Percentiles rank a stretch among this genome's conserved stretches.
Evolutionary conservation across 805 yeast genomes (phyloP).

Genomic region (Yarrowia sp.): DNA sequence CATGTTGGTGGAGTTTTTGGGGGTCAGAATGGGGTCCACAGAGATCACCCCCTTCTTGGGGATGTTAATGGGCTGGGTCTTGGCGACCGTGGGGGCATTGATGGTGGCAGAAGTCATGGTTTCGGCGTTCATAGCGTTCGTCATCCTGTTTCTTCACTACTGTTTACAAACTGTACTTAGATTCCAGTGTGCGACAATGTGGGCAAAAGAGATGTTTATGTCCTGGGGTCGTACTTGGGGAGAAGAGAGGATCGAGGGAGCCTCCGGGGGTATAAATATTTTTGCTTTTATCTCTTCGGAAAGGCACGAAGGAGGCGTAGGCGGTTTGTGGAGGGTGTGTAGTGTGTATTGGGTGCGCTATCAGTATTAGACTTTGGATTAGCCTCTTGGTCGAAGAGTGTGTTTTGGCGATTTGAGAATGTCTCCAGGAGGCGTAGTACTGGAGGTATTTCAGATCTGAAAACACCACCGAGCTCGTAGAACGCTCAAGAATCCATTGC

Average conservation of each 20-base stretch:
- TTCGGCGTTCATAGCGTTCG: slow-evolving; percentile 17
- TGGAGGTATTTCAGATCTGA: not conserved
- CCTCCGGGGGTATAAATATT: slow-evolving; percentile 30
- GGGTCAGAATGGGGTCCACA: slow-evolving; percentile 12
- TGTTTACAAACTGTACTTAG: slow-evolving; percentile 35
- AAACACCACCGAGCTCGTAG: not conserved
- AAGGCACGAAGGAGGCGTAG: slow-evolving; percentile 33
- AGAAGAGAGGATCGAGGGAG: not conserved
- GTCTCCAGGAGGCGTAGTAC: not conserved
- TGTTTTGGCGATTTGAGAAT: not conserved
- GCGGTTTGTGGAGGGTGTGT: slow-evolving; percentile 5
- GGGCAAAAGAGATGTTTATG: slow-evolving; percentile 26
- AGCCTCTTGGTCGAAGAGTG: not conserved
- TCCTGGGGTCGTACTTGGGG: slow-evolving; percentile 29
- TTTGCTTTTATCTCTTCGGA: slow-evolving; percentile 26
- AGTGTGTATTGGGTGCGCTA: slow-evolving; percentile 10
- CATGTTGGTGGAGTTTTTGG: slow-evolving; percentile 1
- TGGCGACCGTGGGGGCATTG: not conserved
- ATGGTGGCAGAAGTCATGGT: not conserved
- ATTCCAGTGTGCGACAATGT: slow-evolving; percentile 35
- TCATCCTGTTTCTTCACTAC: slow-evolving; percentile 26
- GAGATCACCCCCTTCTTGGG: not conserved
- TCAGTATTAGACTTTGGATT: slow-evolving; percentile 6
- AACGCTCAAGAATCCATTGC: not conserved
- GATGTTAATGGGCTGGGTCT: slow-evolving; percentile 17